Evolutionary conservation across 192 early-diverging fungal species (phyloP).

Genomic region (Jimgerdemannia lactiflua): DNA sequence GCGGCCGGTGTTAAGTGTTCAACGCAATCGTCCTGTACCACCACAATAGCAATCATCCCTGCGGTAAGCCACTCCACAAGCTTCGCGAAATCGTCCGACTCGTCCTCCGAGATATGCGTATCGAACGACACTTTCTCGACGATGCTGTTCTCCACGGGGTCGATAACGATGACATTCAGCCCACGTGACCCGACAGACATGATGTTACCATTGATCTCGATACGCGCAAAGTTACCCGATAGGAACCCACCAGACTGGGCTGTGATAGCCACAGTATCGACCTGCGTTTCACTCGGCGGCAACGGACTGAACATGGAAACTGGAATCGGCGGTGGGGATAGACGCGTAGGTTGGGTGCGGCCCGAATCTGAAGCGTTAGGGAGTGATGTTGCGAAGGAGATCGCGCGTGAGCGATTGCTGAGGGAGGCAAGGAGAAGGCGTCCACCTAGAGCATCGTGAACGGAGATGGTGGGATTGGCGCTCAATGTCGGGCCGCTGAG

Average conservation of each 20-base stretch:
- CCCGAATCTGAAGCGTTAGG: not conserved
- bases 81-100: conserved; percentile 63
- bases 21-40: conserved; percentile 65
- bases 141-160: conserved; percentile 64
- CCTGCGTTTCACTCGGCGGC: not conserved
- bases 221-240: conserved; percentile 72
- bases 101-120: conserved; percentile 60
- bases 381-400: not conserved
- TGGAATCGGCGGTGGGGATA: not conserved
- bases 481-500: conserved; percentile 58
- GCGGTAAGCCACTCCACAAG: conserved; percentile 62
- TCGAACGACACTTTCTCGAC: conserved; percentile 73
- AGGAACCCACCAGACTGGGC: conserved; percentile 70
- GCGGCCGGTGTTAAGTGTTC: conserved; percentile 65
- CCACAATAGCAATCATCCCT: conserved; percentile 65
- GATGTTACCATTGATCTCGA: conserved; percentile 52
- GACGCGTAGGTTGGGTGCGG: not conserved
- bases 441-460: conserved; percentile 39
- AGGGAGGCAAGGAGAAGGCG: conserved; percentile 27
- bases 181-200: conserved; percentile 63
- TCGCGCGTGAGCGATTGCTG: conserved; percentile 2
- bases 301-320: not conserved
- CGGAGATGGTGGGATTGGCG: conserved; percentile 32
- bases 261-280: conserved; percentile 39
- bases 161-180: conserved; percentile 73